These are phyloP conservation scores for Kodamaea lidongshanica DNA, from an alignment of 805 yeast species.

Conservation along the genomic window DNA sequence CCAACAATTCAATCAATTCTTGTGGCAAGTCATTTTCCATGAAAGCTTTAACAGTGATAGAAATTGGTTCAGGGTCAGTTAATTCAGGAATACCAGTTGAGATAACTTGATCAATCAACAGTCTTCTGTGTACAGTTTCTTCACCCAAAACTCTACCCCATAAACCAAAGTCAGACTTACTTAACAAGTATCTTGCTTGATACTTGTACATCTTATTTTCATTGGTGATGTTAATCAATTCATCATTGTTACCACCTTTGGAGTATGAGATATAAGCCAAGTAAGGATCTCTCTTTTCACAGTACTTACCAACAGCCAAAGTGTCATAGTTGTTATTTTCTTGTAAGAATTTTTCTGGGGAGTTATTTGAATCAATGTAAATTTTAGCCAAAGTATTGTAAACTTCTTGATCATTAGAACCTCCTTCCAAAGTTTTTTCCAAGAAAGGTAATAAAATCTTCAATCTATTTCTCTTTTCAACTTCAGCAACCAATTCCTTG, in stretches of 20 bases:
- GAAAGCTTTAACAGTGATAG: constrained; percentile 89
- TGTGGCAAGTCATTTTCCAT: constrained; percentile 91
- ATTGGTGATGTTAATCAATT: constrained; percentile 85
- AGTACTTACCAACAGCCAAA: constrained; percentile 92
- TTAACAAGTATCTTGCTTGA: constrained; percentile 92
- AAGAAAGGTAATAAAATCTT: constrained; percentile 88
- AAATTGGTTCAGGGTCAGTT: constrained; percentile 87
- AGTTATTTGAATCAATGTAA: constrained; percentile 94
- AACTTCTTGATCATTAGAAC: constrained; percentile 84
- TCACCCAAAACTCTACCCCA: constrained; percentile 75
- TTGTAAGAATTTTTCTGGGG: constrained; percentile 92
- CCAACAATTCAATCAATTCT: constrained; percentile 90
- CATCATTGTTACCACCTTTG: constrained; percentile 88
- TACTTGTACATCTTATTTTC: constrained; percentile 98
- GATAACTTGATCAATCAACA: constrained; percentile 86
- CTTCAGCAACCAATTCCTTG: constrained; percentile 82
- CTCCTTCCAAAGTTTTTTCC: constrained; percentile 79
- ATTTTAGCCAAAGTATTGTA: constrained; percentile 95
- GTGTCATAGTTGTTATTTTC: constrained; percentile 90
- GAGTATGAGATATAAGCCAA: constrained; percentile 96
- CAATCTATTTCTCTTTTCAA: constrained; percentile 91
- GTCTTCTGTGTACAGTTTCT: constrained; percentile 84
- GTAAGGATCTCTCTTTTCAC: constrained; percentile 98
- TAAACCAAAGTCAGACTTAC: constrained; percentile 76
- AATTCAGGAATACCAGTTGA: constrained; percentile 95